phyloP scores from a whole-genome alignment of 306 rosid genomes.

The Heteromeles arbutifolia region DNA sequence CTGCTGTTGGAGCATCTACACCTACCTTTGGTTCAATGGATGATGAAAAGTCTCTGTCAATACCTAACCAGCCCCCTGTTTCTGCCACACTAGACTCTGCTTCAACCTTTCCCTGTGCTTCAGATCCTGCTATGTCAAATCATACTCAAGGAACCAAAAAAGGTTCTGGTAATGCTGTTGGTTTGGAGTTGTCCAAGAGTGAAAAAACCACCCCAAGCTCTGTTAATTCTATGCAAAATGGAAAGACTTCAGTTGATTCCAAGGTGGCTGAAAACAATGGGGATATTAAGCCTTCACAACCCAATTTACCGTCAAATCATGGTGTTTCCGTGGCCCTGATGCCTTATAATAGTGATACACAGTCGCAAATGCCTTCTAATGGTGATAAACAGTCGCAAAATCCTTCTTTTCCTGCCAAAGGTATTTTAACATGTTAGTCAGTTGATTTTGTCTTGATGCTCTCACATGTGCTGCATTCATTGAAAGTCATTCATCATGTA shows the following conservation, averaged over 20 bases:
- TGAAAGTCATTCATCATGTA: not conserved
- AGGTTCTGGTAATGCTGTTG: constrained; percentile 18
- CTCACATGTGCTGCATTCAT: not conserved
- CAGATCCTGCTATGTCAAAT: constrained; percentile 44
- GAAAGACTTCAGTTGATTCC: constrained; percentile 6
- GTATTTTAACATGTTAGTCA: constrained; percentile 1
- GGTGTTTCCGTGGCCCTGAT: constrained; percentile 24
- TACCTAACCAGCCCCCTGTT: constrained; percentile 26
- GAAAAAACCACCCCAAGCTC: constrained; percentile 21
- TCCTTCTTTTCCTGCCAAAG: constrained; percentile 10
- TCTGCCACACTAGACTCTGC: constrained; percentile 21
- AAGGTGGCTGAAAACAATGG: constrained; percentile 25
- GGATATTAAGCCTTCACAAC: constrained; percentile 21
- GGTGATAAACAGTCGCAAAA: constrained; percentile 17
- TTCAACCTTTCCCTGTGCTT: constrained; percentile 30
- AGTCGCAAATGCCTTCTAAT: constrained; percentile 20
- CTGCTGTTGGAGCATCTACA: constrained; percentile 26
- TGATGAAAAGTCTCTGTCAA: constrained; percentile 30
- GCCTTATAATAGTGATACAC: constrained; percentile 29
- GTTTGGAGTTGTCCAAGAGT: constrained; percentile 32
- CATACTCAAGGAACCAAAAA: constrained; percentile 25
- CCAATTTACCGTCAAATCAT: constrained; percentile 19
- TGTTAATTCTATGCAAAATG: constrained; percentile 13
- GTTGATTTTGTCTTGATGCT: not conserved
- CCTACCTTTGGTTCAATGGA: constrained; percentile 20